These are phyloP conservation scores for Proliferodiscus dingleyae DNA, from an alignment of 2,329 filamentous ascomycete species.

Conservation along the genomic window DNA sequence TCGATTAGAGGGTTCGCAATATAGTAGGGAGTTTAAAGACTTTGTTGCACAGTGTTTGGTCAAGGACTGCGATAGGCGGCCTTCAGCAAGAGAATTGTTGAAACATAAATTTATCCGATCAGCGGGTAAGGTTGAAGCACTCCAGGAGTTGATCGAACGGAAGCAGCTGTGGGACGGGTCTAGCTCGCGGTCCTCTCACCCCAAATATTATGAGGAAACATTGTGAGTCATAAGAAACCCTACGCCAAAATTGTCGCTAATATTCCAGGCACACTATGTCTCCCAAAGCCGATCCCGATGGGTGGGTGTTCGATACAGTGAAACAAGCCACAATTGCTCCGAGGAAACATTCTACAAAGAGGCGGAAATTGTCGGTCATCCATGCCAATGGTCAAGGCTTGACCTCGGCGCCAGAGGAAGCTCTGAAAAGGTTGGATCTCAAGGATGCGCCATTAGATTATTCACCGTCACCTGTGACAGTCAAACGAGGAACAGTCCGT, in stretches of 20 bases:
- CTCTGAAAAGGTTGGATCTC: conserved; percentile 54
- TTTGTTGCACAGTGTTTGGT: conserved; percentile 87
- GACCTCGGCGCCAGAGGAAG: conserved; percentile 45
- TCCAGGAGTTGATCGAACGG: conserved; percentile 82
- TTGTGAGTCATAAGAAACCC: conserved; percentile 43
- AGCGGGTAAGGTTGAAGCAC: conserved; percentile 79
- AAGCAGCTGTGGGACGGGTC: conserved; percentile 78
- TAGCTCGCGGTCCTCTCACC: conserved; percentile 62
- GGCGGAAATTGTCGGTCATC: conserved; percentile 53
- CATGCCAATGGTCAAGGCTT: conserved; percentile 37
- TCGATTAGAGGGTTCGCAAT: conserved; percentile 71
- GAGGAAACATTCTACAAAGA: conserved; percentile 46
- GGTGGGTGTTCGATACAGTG: conserved; percentile 95
- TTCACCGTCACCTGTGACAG: conserved; percentile 48
- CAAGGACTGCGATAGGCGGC: conserved; percentile 82
- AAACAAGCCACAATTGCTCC: conserved; percentile 62
- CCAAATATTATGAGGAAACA: conserved; percentile 91
- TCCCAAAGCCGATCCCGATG: conserved; percentile 66
- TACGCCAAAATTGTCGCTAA: too few relatives aligned
- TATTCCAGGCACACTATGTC: conserved; percentile 59
- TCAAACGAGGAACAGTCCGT: conserved; percentile 53
- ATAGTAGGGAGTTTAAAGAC: conserved; percentile 88
- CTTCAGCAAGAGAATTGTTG: conserved; percentile 80
- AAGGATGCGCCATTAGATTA: conserved; percentile 56
- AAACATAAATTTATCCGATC: conserved; percentile 83